These are phyloP conservation scores for Mycena polygramma DNA, from an alignment of 768 basidiomycete genomes.

Conservation along the genomic window DNA sequence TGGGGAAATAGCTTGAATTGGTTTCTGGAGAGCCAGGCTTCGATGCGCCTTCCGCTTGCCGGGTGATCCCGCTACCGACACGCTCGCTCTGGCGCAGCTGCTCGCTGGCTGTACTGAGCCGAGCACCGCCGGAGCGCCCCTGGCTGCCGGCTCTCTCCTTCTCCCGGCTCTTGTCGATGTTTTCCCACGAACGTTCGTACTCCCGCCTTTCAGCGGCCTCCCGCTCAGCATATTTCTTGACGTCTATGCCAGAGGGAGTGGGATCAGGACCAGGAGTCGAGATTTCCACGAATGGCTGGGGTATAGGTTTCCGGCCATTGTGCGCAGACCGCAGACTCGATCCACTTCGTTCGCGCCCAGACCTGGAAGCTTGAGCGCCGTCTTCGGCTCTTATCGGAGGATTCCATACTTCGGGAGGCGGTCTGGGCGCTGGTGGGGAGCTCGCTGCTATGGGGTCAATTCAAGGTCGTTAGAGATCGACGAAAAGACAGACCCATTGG, in stretches of 20 bases:
- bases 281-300: neutral
- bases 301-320: conserved; percentile 17
- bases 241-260: neutral
- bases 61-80: conserved; percentile 24
- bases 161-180: conserved; percentile 8
- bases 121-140: conserved; percentile 7
- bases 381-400: conserved; percentile 14
- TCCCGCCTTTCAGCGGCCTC: conserved; percentile 16
- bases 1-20: neutral
- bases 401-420: conserved; percentile 23
- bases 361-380: neutral
- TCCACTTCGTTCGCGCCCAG: conserved; percentile 3
- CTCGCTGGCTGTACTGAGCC: conserved; percentile 27
- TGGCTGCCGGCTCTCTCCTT: conserved; percentile 12
- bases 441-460: conserved; percentile 5
- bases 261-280: neutral
- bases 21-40: conserved; percentile 21
- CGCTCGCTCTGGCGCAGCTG: conserved; percentile 23
- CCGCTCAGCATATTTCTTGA: conserved; percentile 10
- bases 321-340: conserved; percentile 9
- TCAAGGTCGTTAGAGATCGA: neutral
- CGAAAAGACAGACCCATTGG: conserved; percentile 18
- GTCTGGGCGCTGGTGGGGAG: conserved; percentile 23
- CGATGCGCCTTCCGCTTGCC: conserved; percentile 27
- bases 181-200: conserved; percentile 14